phyloP scores from a whole-genome alignment of 1,139 yeast genomes.

The Schizosaccharomyces versatilis region DNA sequence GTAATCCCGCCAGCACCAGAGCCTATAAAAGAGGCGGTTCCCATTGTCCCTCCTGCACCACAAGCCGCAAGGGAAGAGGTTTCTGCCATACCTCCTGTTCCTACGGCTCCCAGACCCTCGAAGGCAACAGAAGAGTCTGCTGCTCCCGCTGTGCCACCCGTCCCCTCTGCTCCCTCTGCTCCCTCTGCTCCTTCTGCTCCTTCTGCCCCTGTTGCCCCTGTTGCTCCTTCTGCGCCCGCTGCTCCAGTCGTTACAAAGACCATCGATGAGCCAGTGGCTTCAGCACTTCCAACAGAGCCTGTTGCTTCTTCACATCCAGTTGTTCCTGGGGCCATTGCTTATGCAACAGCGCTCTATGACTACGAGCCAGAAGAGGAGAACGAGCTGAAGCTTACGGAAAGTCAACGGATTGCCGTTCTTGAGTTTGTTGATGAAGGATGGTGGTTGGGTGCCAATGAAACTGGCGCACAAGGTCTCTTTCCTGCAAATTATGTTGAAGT shows the following conservation, averaged over 20 bases:
- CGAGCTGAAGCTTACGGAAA: slow-evolving; percentile 44
- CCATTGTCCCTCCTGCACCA: background rate
- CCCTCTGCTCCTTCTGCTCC: background rate
- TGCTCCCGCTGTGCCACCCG: background rate
- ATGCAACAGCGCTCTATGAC: slow-evolving; percentile 45
- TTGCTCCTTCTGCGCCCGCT: background rate
- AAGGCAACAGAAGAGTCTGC: background rate
- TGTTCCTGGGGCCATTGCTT: slow-evolving; percentile 7
- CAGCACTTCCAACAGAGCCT: background rate
- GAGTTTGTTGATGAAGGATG: slow-evolving; percentile 57
- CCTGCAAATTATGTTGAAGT: slow-evolving; percentile 48
- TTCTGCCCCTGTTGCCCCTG: background rate
- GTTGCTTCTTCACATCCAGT: slow-evolving; percentile 4
- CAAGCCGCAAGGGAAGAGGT: background rate
- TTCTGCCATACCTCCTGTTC: background rate
- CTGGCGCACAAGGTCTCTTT: slow-evolving; percentile 45
- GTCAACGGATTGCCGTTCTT: slow-evolving; percentile 41
- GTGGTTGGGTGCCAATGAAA: slow-evolving; percentile 54
- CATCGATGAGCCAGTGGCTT: background rate
- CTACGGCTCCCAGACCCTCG: background rate
- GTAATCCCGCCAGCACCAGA: background rate
- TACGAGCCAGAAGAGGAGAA: slow-evolving; percentile 57
- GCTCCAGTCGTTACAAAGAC: background rate
- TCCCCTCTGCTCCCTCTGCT: background rate
- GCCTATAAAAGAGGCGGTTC: background rate